Base-by-base conservation (phyloP, 2,329 filamentous ascomycete species). In the Ophiocordyceps sinensis region DNA sequence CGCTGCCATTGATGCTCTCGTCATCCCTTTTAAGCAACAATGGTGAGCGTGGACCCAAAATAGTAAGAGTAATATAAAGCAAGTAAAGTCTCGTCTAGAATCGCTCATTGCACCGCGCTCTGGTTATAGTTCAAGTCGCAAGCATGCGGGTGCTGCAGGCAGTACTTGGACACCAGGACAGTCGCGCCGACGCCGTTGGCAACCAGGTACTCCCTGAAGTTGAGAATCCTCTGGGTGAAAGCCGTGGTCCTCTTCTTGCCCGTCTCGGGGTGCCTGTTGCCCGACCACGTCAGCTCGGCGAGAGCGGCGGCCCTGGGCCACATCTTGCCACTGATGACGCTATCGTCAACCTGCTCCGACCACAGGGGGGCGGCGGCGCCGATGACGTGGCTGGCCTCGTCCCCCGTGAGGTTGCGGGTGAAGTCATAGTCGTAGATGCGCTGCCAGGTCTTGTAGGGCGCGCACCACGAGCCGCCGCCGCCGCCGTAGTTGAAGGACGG, bases 341-440 rank as follows among this genome's bases (percentile, higher is more conserved):
- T 26, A 7, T 26, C 23, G 6, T 26, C 23, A 26, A 26, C 23
- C 23, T 26, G 23, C 23, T 26, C 23, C 23, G 23, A 26, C 23
- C 23, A 26, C 23, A 26, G 23, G 3, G 23, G 23, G 23, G 23
- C 23, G 5, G 23, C 6, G 23, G 23, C 23, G 23, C 23, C 23
- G 6, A 26, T 26, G 9, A 26, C 23, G 9, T 26, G 23, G 3
- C 6, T 26, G 23, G 23, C 23, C 23, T 26, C 23, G 23, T 26
- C 9, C 23, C 5, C 6, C 3, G 23, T 26, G 6, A 26, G 28
- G 47, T 66, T 66, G 37, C 53, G 45, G 0, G 68, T 68, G 51
- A 75, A 74, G 56, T 75, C 71, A 52, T 67, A 75, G 60, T 72
- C 62, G 56, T 75, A 75, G 55, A 75, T 73, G 38, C 71, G 70